These are phyloP conservation scores for Beverwykella pulmonaria DNA, from an alignment of 495 filamentous ascomycete genomes.

Conservation along the genomic window DNA sequence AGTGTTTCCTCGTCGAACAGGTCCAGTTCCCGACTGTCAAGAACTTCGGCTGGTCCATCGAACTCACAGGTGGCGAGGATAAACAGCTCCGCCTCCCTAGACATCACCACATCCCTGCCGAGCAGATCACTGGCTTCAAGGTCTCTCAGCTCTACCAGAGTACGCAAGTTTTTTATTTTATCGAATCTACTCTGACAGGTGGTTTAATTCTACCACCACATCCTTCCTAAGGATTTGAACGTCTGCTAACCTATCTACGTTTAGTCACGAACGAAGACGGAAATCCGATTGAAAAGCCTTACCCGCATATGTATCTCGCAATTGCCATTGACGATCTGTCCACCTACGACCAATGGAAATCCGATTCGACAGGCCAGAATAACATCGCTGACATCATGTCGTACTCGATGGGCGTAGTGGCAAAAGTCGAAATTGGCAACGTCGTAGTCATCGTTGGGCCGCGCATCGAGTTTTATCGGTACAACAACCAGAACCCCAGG, in stretches of 20 bases:
- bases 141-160: background rate
- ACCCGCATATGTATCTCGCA: slow-evolving; percentile 18
- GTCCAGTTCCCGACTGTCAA: background rate
- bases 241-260: no score
- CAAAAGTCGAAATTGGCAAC: background rate
- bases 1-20: slow-evolving; percentile 5
- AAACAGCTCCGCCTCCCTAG: background rate
- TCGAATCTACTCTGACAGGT: no score
- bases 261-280: background rate
- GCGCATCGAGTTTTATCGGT: slow-evolving; percentile 22
- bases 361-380: background rate
- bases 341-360: background rate
- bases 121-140: slow-evolving; percentile 17
- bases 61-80: background rate
- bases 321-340: slow-evolving; percentile 22
- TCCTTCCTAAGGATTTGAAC: no score
- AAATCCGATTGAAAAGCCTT: background rate
- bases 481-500: background rate
- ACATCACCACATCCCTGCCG: slow-evolving; percentile 4
- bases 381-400: slow-evolving; percentile 15
- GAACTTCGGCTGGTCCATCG: background rate
- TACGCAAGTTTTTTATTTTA: no score
- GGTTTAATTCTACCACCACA: no score
- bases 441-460: slow-evolving; percentile 17
- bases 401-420: slow-evolving; percentile 4